Evolutionary conservation across 306 rosid species (phyloP).

Genomic region (Canavalia ensiformis): DNA sequence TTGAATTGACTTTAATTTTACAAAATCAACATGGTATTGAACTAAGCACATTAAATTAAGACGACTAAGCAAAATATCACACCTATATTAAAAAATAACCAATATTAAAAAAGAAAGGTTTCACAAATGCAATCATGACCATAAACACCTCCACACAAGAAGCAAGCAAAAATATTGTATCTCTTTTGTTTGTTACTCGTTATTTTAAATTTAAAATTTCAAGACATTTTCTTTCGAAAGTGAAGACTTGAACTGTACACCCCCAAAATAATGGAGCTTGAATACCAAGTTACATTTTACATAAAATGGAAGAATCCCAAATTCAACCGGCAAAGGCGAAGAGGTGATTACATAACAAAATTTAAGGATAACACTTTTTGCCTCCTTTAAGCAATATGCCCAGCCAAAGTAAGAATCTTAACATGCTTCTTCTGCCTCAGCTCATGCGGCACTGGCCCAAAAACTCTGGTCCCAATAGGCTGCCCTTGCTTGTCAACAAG

Average conservation of each 20-base stretch:
- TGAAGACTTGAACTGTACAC: too few relatives aligned
- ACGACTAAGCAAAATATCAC: background rate
- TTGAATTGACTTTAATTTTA: too few relatives aligned
- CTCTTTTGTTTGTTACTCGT: background rate
- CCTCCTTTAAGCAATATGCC: constrained; percentile 73
- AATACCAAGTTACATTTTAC: too few relatives aligned
- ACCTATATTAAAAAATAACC: background rate
- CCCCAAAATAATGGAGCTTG: too few relatives aligned
- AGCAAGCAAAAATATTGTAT: background rate
- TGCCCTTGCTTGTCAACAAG: constrained; percentile 94
- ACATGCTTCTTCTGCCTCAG: constrained; percentile 89
- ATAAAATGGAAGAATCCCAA: too few relatives aligned
- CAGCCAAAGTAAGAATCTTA: constrained; percentile 87
- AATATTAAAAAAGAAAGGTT: background rate
- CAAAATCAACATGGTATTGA: too few relatives aligned
- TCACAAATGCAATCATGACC: background rate
- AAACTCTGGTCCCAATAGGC: constrained; percentile 92
- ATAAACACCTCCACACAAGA: background rate
- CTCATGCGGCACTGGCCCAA: constrained; percentile 94
- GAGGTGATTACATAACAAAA: background rate
- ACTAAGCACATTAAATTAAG: background rate
- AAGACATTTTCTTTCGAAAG: too few relatives aligned
- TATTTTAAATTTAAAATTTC: too few relatives aligned
- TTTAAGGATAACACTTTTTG: constrained; percentile 19
- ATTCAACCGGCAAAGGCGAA: too few relatives aligned